Evolutionary conservation across 805 yeast species (phyloP), one percentile per base, ranked within the genome.

Genomic region (Monosporozyma servazzii): DNA sequence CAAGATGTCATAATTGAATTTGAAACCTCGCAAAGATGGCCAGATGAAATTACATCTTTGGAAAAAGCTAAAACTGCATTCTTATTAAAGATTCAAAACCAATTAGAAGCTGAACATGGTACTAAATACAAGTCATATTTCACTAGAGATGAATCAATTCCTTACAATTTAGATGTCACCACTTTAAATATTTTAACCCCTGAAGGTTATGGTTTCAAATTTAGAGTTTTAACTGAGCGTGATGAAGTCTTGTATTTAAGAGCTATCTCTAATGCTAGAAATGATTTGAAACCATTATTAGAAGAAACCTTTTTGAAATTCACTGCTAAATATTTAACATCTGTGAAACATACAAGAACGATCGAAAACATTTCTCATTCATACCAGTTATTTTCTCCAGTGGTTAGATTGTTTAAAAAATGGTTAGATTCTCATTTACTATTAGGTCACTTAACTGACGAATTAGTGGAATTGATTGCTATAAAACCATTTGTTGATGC

Each of bases 31-130:
- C 76, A 79, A n/a, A 81, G 82, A 65, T 93, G 99, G 99, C 99
- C 99, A 2, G 95, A 87, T 67, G 96, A 93, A 65, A 65, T 88
- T 5, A 70, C 75, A 40, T 89, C 96, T 2, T 70, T 89, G 50
- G 98, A 93, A 66, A 83, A 85, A 61, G 85, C 96, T 15, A 93
- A 93, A 63, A 80, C 95, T 31, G 98, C 98, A 7, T 88, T 93
- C 58, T 71, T 91, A 59, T 65, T 93, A 50, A 85, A 85, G 58
- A 78, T 90, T 21, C 77, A 80, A 48, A 78, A 79, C 47, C 64
- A 62, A 25, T 53, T 78, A 20, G 61, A 68, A 6, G 51, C 64
- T 7, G 71, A 73, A 52, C 79, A 79, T 49, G 74, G 83, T 10
- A 74, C 82, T 11, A 69, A 69, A 17, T 86, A 85, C 63, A 72